Percentiles rank a stretch among this genome's conserved stretches.
Conservation (phyloP, 306 rosid genomes). For the Cercis canadensis region DNA sequence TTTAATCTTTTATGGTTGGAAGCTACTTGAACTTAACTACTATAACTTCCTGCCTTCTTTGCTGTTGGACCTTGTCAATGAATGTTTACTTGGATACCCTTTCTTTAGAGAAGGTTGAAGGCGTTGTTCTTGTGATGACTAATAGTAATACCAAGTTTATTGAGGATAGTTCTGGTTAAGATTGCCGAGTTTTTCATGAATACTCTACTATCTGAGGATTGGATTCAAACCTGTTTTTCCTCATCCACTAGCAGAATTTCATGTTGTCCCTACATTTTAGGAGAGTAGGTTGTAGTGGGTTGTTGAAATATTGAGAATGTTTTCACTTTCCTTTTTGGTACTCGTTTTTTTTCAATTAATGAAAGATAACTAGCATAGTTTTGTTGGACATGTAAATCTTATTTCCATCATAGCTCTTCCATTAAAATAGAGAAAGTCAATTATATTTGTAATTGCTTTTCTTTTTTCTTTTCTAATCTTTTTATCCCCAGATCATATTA, state of each 20-base stretch:
- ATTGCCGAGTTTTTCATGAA: not conserved
- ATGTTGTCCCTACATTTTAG: no score
- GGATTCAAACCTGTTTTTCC: no score
- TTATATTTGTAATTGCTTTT: not conserved
- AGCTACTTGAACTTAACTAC: no score
- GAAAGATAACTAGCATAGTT: no score
- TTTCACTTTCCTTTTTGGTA: no score
- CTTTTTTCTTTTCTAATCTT: not conserved
- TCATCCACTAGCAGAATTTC: no score
- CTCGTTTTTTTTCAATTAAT: no score
- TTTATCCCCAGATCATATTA: not conserved
- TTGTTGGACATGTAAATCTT: slow-evolving; percentile 9
- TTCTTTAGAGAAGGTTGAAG: not conserved
- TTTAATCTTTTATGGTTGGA: no score
- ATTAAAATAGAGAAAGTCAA: not conserved
- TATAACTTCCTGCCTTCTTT: not conserved
- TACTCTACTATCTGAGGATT: slow-evolving; percentile 30
- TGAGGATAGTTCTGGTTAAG: slow-evolving; percentile 3
- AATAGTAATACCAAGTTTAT: not conserved
- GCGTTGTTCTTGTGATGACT: slow-evolving; percentile 27
- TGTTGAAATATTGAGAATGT: no score
- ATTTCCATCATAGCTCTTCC: not conserved
- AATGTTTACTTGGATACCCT: not conserved
- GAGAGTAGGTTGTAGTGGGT: no score
- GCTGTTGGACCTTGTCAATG: not conserved